Evolutionary conservation across 2,329 filamentous ascomycete genomes (phyloP).

Genomic region (Aspergillus spinulosporus): DNA sequence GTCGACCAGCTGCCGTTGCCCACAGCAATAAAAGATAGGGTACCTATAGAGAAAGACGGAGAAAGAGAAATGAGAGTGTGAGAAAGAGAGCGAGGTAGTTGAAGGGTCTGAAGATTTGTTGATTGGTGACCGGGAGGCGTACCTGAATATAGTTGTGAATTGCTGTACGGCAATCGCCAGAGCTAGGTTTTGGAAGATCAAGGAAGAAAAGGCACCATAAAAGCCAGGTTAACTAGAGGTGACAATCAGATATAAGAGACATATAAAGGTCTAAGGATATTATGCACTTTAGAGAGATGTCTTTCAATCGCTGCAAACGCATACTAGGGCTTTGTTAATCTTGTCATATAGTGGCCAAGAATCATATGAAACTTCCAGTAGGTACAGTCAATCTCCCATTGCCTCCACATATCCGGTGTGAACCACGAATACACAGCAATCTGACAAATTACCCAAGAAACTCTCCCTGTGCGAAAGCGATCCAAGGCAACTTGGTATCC

Average conservation of each 20-base stretch:
- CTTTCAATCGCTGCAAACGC: neutral
- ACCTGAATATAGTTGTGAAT: neutral
- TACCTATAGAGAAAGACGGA: neutral
- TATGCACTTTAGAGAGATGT: neutral
- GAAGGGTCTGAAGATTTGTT: neutral
- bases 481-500: conserved; percentile 40
- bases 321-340: neutral
- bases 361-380: neutral
- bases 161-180: too few species aligned
- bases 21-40: neutral
- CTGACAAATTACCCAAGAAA: conserved; percentile 37
- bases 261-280: neutral
- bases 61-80: neutral
- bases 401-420: neutral
- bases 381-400: conserved; percentile 1
- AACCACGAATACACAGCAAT: neutral
- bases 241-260: neutral
- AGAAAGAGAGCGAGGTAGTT: neutral
- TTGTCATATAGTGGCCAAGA: too few species aligned
- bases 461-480: conserved; percentile 41
- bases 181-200: too few species aligned
- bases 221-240: too few species aligned
- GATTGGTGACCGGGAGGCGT: too few species aligned
- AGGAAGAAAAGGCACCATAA: too few species aligned
- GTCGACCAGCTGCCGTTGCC: neutral